A percentile compares a stretch with the other conserved stretches of the same genome.
phyloP scores from a whole-genome alignment of 2,329 filamentous ascomycete genomes.

The Pseudohalonectria lignicola region DNA sequence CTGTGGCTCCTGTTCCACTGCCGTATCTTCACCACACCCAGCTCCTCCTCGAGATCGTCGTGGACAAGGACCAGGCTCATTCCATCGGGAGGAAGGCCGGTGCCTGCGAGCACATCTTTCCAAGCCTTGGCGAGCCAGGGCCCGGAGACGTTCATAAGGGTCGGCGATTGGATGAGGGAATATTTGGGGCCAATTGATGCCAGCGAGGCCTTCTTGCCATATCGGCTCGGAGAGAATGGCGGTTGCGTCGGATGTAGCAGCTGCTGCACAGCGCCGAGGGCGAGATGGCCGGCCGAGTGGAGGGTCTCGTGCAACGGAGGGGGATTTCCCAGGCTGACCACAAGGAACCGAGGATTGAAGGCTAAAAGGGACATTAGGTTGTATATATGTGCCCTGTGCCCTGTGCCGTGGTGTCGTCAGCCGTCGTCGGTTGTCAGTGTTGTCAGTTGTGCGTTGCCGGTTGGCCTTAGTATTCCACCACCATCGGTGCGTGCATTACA shows the following conservation, averaged over 20 bases:
- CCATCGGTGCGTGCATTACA: too few relatives aligned
- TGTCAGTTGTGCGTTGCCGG: too few relatives aligned
- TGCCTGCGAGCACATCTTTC: conserved; percentile 35
- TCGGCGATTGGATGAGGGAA: conserved; percentile 64
- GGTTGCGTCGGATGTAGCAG: conserved; percentile 34
- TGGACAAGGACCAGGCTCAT: conserved; percentile 65
- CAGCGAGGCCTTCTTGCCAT: conserved; percentile 39
- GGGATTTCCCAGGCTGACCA: conserved; percentile 84
- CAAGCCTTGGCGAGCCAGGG: conserved; percentile 57
- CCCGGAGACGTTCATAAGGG: conserved; percentile 79
- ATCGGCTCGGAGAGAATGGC: conserved; percentile 31
- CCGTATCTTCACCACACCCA: conserved; percentile 57
- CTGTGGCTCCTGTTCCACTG: conserved; percentile 52
- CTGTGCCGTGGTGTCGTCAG: too few relatives aligned
- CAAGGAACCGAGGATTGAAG: conserved; percentile 48
- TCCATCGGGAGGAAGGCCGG: conserved; percentile 13
- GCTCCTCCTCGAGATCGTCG: conserved; percentile 69
- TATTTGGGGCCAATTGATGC: conserved; percentile 39
- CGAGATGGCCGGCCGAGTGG: conserved; percentile 78
- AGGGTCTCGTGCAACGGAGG: conserved; percentile 64
- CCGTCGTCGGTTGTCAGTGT: too few relatives aligned
- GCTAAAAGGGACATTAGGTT: too few relatives aligned
- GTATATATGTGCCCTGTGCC: too few relatives aligned
- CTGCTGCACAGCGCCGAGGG: conserved; percentile 51
- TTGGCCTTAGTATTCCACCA: too few relatives aligned